Base-by-base conservation (phyloP, 306 rosid species). In the Ziziphus jujuba region DNA sequence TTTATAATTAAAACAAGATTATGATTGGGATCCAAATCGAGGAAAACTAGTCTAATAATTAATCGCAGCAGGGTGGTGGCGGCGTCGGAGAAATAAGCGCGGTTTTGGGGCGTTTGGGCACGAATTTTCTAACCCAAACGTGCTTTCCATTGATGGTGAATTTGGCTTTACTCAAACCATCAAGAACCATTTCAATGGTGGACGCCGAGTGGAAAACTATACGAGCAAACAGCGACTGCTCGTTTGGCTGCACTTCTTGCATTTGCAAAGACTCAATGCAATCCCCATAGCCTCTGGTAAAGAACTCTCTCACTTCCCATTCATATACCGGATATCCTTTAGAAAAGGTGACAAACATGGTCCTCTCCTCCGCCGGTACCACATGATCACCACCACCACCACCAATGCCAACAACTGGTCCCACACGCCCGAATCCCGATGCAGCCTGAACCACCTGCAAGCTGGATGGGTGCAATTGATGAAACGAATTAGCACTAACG, bases 341-440 rank as follows among this genome's bases (percentile, higher is more conserved):
- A 0, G 98, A 89, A 79, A 92, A 92, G 0, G 96, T 89, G 72
- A 92, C 78, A 19, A 92, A 92, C 83, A 92, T 56, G 0, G 96
- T 83, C 77, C 96, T 65, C 0, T 70, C 87, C n/a, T 82, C 87
- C 0, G 79, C 80, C 0, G 76, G 72, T 2, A 66, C 75, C 51
- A 12, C 57, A 19, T 15, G n/a, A 24, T 44, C 54, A 0, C 44
- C 34, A 10, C 10, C 12, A n/a, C n/a, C 54, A 0, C 44, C 34
- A 10, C 10, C 12, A n/a, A n/a, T n/a, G n/a, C n/a, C n/a, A n/a
- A n/a, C n/a, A n/a, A 24, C 9, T 0, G 17, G 2, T 44, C 5
- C 16, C 34, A 4, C 16, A 24, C 12, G n/a, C 53, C 25, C 51
- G 61, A 53, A 24, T 17, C 22, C 5, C 4, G 47, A 7, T 14